Percentiles rank a stretch among this genome's conserved stretches.
phyloP scores from a whole-genome alignment of 2,329 filamentous ascomycete genomes.

The Apiospora kogelbergensis region DNA sequence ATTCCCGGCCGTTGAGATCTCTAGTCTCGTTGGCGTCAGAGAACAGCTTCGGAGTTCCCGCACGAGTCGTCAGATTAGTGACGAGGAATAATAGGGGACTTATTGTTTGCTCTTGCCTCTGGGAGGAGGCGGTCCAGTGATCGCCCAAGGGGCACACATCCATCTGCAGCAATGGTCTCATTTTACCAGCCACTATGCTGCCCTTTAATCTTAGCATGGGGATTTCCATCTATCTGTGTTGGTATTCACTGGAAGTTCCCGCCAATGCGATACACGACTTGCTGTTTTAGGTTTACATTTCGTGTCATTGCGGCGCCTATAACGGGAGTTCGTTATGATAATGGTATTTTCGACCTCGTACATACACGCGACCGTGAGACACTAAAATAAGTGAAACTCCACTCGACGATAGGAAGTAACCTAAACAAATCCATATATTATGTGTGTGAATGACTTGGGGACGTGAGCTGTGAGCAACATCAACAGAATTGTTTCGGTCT shows the following conservation, averaged over 20 bases:
- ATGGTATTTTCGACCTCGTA: neutral
- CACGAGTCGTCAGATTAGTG: neutral
- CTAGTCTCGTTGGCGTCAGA: slow-evolving; percentile 1
- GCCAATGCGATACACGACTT: neutral
- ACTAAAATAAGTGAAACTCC: neutral
- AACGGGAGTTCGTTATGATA: neutral
- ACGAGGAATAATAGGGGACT: neutral
- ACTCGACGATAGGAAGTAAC: neutral
- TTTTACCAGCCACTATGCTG: neutral
- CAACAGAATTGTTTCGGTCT: neutral
- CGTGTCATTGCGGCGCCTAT: neutral
- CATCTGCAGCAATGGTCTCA: neutral
- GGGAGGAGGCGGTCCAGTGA: neutral
- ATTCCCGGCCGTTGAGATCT: neutral
- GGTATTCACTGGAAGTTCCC: neutral
- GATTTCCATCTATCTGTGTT: neutral
- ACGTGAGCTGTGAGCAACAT: neutral
- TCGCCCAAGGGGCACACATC: neutral
- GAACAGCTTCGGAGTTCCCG: neutral
- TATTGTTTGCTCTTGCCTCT: neutral
- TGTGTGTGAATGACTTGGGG: neutral
- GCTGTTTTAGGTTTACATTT: neutral
- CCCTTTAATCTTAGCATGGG: slow-evolving; percentile 1
- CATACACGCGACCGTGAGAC: neutral
- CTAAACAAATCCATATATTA: neutral